phyloP scores from a whole-genome alignment of 345 rosid genomes.

The Nephelium lappaceum region DNA sequence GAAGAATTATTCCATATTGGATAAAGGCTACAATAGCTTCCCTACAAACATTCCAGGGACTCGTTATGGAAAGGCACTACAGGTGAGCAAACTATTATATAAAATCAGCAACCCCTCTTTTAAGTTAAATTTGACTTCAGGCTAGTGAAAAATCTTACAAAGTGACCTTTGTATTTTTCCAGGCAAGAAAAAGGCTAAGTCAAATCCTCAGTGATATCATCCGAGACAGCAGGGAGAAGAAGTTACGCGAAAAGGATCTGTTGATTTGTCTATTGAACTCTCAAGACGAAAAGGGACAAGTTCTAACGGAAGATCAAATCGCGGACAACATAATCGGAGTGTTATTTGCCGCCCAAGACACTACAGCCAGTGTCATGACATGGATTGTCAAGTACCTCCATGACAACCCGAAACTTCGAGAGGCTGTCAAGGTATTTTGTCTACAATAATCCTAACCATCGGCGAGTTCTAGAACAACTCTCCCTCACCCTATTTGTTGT shows the following conservation, averaged over 20 bases:
- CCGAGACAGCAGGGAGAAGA: slow-evolving; percentile 55
- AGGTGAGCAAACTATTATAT: slow-evolving; percentile 29
- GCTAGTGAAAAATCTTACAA: not conserved
- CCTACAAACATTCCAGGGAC: slow-evolving; percentile 83
- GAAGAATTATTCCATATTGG: slow-evolving; percentile 67
- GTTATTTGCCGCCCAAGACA: slow-evolving; percentile 77
- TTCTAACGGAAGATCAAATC: slow-evolving; percentile 45
- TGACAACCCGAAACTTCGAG: slow-evolving; percentile 66
- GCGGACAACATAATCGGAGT: slow-evolving; percentile 74
- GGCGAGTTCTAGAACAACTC: slow-evolving; percentile 13
- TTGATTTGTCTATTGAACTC: slow-evolving; percentile 53
- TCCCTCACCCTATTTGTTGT: not conserved
- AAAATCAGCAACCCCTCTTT: not conserved
- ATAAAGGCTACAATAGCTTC: slow-evolving; percentile 85
- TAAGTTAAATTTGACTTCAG: not conserved
- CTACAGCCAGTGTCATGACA: slow-evolving; percentile 77
- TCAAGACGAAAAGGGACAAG: slow-evolving; percentile 46
- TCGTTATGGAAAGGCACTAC: slow-evolving; percentile 62
- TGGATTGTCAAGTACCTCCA: slow-evolving; percentile 82
- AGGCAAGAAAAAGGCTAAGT: slow-evolving; percentile 64
- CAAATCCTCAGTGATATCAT: slow-evolving; percentile 52
- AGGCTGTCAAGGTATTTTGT: slow-evolving; percentile 68
- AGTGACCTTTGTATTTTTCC: not conserved
- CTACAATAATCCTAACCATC: slow-evolving; percentile 4
- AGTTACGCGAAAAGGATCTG: slow-evolving; percentile 43